Evolutionary conservation across 768 basidiomycete genomes (phyloP).

Genomic region (Suillus weaverae): DNA sequence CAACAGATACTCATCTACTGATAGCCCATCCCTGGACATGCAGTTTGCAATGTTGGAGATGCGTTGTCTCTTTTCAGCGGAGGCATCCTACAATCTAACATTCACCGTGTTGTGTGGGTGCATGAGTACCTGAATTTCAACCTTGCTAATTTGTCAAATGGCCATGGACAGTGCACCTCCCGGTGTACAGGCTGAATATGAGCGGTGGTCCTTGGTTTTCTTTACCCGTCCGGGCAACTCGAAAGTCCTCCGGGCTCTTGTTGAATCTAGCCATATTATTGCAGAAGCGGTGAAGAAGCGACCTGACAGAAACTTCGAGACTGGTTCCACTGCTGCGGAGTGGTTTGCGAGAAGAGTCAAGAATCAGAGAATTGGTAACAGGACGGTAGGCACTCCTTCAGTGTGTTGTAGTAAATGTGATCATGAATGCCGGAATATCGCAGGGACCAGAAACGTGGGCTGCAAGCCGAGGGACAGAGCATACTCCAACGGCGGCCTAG

Average conservation of each 20-base stretch:
- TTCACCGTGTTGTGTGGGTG: conserved; percentile 54
- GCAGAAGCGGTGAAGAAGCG: conserved; percentile 39
- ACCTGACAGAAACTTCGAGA: conserved; percentile 39
- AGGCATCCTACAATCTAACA: conserved; percentile 61
- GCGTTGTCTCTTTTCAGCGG: conserved; percentile 62
- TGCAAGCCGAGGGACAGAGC: conserved; percentile 31
- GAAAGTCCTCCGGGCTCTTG: conserved; percentile 49
- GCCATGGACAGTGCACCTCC: conserved; percentile 45
- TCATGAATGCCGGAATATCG: not conserved
- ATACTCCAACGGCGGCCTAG: conserved; percentile 23
- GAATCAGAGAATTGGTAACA: conserved; percentile 41
- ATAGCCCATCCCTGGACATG: conserved; percentile 54
- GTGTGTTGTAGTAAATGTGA: not conserved
- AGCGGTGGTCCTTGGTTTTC: conserved; percentile 68
- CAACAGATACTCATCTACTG: not conserved
- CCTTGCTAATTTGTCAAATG: not conserved
- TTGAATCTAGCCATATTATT: conserved; percentile 50
- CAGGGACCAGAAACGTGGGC: conserved; percentile 34
- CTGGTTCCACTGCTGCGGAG: conserved; percentile 36
- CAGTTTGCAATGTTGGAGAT: conserved; percentile 64
- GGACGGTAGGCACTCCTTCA: conserved; percentile 31
- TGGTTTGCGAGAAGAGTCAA: conserved; percentile 44
- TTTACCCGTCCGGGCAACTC: conserved; percentile 64
- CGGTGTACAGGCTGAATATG: conserved; percentile 48
- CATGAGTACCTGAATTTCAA: not conserved